Percentiles rank a stretch among this genome's conserved stretches.
phyloP scores from a whole-genome alignment of 2,329 filamentous ascomycete genomes.

The Metarhizium brunneum region DNA sequence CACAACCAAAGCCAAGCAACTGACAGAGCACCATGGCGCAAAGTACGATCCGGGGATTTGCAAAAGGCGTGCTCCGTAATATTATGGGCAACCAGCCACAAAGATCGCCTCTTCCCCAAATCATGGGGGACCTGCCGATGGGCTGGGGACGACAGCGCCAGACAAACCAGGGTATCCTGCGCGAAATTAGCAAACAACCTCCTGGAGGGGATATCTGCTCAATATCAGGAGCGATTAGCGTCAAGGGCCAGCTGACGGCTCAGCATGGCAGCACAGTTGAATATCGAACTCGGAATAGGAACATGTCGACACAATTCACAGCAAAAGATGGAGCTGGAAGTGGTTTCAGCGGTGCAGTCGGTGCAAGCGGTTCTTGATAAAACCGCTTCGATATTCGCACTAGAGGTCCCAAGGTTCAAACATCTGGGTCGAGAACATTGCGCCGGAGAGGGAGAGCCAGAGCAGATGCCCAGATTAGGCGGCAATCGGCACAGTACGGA shows the following conservation, averaged over 20 bases:
- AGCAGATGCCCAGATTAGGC: not conserved
- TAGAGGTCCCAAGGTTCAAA: not conserved
- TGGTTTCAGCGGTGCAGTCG: not conserved
- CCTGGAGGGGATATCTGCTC: not conserved
- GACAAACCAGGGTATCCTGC: not conserved
- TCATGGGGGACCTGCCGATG: not conserved
- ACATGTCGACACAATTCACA: not conserved
- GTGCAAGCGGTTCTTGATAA: not conserved
- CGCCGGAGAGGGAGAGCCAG: too few species aligned
- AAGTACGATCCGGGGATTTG: not conserved
- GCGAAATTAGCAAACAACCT: not conserved
- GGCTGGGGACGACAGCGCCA: not conserved
- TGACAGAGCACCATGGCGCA: not conserved
- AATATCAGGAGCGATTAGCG: too few species aligned
- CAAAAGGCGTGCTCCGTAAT: not conserved
- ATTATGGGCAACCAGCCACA: not conserved
- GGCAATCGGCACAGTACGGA: too few species aligned
- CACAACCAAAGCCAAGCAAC: not conserved
- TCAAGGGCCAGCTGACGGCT: not conserved
- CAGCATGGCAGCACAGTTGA: not conserved
- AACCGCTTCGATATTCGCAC: not conserved
- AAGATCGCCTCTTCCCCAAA: slow-evolving; percentile 1
- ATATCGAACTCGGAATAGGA: not conserved
- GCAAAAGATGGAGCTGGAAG: not conserved
- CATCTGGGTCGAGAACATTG: not conserved